Evolutionary conservation across 176 grass and related monocot species (phyloP), one percentile per base, ranked within the genome.

Genomic region (Carex littledalei): DNA sequence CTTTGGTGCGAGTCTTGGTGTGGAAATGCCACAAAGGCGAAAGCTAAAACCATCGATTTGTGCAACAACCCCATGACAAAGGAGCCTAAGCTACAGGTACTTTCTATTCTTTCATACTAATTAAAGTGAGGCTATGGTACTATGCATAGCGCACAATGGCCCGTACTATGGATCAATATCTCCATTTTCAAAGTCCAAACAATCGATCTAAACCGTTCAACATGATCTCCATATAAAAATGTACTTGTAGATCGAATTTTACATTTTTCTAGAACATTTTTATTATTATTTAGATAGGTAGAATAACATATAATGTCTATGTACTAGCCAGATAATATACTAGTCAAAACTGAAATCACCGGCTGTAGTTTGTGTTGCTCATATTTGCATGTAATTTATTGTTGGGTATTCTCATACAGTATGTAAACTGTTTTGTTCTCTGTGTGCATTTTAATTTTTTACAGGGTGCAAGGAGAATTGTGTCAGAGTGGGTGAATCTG

Each of bases 1-100:
- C 81, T 98, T 45, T 98, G 96, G 96, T 98, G 96, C 87, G 96
- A 98, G 77, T 98, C 96, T 26, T 95, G 96, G 96, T 98, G 96
- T 35, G 96, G 96, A 77, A 95, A 98, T 94, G 87, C 90, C 11
- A 98, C 96, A 34, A 98, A 98, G 65, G 72, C 91, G 16, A 95
- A 87, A 83, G 96, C 96, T 80, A 98, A 94, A 79, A 98, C 93
- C 83, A 98, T 98, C 86, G 93, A 98, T 89, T 89, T 98, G 32
- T 98, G 96, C 88, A 95, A 98, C 84, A 98, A 98, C 90, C 96
- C 96, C 39, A 95, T 98, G 96, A 98, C 96, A 65, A 98, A 98
- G 81, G 96, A 95, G 84, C 96, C 96, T 67, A 98, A 98, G 84
- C 91, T 98, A 84, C 91, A 98, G 93, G 96, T 95, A 91, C 86